These are phyloP conservation scores for Cairneyella variabilis DNA, from an alignment of 495 filamentous ascomycete species.

Conservation along the genomic window DNA sequence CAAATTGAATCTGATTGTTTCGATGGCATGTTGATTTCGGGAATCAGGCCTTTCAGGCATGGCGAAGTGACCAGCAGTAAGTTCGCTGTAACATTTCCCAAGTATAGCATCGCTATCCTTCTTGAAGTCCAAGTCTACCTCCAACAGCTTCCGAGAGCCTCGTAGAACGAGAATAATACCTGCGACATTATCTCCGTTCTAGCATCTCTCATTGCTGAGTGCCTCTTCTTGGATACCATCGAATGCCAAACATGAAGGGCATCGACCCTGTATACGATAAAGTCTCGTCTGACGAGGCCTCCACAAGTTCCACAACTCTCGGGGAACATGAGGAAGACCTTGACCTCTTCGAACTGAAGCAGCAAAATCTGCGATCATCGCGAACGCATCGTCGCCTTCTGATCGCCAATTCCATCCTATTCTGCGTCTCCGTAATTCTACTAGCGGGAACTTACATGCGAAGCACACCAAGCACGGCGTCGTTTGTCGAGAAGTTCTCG, in stretches of 20 bases:
- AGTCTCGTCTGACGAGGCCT: not conserved
- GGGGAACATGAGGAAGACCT: not conserved
- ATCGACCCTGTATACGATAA: not conserved
- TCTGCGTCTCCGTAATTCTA: conserved; percentile 4
- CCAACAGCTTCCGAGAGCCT: not conserved
- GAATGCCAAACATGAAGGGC: not conserved
- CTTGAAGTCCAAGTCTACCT: too few species aligned
- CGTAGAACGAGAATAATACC: too few species aligned
- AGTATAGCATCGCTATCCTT: not conserved
- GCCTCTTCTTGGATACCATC: not conserved
- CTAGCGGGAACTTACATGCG: not conserved
- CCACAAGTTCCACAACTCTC: conserved; percentile 1
- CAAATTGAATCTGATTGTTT: not conserved
- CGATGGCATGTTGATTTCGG: not conserved
- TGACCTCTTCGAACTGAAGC: not conserved
- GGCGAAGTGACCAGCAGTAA: not conserved
- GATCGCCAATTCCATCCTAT: conserved; percentile 2
- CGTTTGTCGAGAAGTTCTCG: not conserved
- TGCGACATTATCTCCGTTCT: not conserved
- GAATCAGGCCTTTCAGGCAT: not conserved
- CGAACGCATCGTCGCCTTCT: not conserved
- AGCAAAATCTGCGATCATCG: not conserved
- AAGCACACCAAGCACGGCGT: not conserved
- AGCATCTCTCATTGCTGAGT: not conserved
- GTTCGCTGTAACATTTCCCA: not conserved